These are phyloP conservation scores for Lathyrus aphaca DNA, from an alignment of 306 rosid genomes.

Conservation along the genomic window DNA sequence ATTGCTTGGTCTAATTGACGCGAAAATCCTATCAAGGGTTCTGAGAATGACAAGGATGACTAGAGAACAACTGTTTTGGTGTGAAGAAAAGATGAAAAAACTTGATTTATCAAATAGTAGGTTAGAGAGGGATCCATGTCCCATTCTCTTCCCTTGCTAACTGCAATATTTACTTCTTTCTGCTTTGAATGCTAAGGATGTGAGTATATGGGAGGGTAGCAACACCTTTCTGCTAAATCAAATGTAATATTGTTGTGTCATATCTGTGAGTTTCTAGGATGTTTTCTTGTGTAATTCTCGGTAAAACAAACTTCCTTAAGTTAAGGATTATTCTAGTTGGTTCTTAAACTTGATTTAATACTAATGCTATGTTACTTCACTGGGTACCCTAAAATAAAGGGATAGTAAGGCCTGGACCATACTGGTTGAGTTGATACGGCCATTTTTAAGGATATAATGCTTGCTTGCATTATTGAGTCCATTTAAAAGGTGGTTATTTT, in stretches of 20 bases:
- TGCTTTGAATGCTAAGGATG: slow-evolving; percentile 16
- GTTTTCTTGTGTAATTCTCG: slow-evolving; percentile 14
- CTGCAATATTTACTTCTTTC: not conserved
- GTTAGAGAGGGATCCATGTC: slow-evolving; percentile 83
- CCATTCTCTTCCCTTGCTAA: slow-evolving; percentile 80
- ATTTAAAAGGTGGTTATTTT: no score
- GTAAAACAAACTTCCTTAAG: slow-evolving; percentile 14
- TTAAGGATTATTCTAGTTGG: slow-evolving; percentile 28
- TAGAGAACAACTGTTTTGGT: slow-evolving; percentile 83
- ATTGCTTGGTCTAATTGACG: slow-evolving; percentile 69
- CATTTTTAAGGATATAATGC: no score
- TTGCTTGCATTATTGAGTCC: no score
- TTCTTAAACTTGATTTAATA: not conserved
- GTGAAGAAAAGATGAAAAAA: slow-evolving; percentile 91
- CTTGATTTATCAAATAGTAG: slow-evolving; percentile 61
- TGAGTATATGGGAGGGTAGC: not conserved
- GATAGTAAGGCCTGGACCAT: no score
- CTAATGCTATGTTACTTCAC: not conserved
- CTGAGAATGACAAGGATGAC: slow-evolving; percentile 70
- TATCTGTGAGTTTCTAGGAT: slow-evolving; percentile 33
- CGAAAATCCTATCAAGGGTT: slow-evolving; percentile 67
- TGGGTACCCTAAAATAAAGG: no score
- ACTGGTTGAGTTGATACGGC: no score
- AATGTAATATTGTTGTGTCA: slow-evolving; percentile 29
- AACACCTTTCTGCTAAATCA: slow-evolving; percentile 11